A percentile compares a stretch with the other conserved stretches of the same genome.
phyloP scores from a whole-genome alignment of 2,329 filamentous ascomycete genomes.

The Xylaria arbuscula region DNA sequence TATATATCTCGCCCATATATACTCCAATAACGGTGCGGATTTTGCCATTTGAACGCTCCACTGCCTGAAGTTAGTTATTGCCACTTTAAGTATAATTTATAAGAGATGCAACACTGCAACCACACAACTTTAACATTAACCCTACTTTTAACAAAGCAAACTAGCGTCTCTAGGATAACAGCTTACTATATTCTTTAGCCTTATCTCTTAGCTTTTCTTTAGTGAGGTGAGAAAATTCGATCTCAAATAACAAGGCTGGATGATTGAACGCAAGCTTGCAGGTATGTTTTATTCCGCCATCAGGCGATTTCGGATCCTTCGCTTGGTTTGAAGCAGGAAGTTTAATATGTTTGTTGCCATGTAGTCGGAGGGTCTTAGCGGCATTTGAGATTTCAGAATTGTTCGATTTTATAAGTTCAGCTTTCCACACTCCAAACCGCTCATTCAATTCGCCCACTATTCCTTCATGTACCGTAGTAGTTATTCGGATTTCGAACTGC shows the following conservation, averaged over 20 bases:
- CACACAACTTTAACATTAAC: neutral
- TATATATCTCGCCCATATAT: constrained; percentile 3
- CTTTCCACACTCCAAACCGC: neutral
- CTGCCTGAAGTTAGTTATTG: neutral
- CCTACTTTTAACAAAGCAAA: neutral
- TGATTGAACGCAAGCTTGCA: neutral
- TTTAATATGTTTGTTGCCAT: neutral
- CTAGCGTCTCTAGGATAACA: neutral
- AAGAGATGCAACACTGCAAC: neutral
- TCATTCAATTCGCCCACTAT: neutral
- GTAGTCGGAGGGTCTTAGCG: neutral
- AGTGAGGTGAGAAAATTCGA: neutral
- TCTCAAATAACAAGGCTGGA: constrained; percentile 18
- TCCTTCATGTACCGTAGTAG: neutral
- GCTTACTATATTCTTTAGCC: constrained; percentile 16
- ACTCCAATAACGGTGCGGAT: constrained; percentile 17
- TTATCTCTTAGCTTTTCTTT: neutral
- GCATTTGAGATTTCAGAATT: neutral
- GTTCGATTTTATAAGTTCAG: neutral
- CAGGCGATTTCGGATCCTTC: neutral
- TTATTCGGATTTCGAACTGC: constrained; percentile 24
- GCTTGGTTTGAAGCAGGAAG: neutral
- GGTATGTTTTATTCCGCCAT: constrained; percentile 8
- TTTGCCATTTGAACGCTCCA: neutral
- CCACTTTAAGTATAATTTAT: neutral